Percentiles rank a stretch among this genome's conserved stretches.
These are phyloP conservation scores for Vigna angularis DNA, from an alignment of 306 rosid genomes.

Conservation along the genomic window DNA sequence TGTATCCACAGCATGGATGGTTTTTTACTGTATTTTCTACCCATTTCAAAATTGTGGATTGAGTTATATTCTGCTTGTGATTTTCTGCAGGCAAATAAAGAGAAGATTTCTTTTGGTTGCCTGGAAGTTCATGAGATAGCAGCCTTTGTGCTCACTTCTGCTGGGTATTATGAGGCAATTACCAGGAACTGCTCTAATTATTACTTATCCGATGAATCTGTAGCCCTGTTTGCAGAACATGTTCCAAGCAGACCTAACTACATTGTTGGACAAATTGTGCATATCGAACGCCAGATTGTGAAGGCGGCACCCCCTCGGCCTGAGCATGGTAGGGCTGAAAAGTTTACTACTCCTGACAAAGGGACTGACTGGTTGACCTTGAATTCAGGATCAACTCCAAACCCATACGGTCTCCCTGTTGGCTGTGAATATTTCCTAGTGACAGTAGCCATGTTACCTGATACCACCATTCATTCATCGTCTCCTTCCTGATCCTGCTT, in stretches of 20 bases:
- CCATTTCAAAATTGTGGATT: constrained; percentile 2
- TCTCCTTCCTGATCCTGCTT: constrained; percentile 97
- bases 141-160: constrained; percentile 80
- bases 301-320: constrained; percentile 52
- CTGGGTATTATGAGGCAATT: constrained; percentile 91
- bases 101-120: constrained; percentile 86
- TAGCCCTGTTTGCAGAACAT: constrained; percentile 84
- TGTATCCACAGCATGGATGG: constrained; percentile 15
- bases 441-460: constrained; percentile 99
- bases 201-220: constrained; percentile 88
- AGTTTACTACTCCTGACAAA: constrained; percentile 55
- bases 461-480: constrained; percentile 82
- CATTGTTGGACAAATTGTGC: constrained; percentile 99
- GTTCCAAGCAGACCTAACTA: constrained; percentile 81
- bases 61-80: constrained; percentile 39
- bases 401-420: constrained; percentile 90
- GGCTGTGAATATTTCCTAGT: constrained; percentile 97
- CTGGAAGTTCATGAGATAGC: constrained; percentile 94
- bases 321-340: constrained; percentile 53
- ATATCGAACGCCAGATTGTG: constrained; percentile 84
- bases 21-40: neutral
- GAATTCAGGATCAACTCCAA: constrained; percentile 90
- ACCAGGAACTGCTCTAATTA: constrained; percentile 79
- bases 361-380: constrained; percentile 79
- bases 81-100: constrained; percentile 86